Conservation (phyloP, 352 stramenopile genomes). For the Phytophthora chlamydospora region DNA sequence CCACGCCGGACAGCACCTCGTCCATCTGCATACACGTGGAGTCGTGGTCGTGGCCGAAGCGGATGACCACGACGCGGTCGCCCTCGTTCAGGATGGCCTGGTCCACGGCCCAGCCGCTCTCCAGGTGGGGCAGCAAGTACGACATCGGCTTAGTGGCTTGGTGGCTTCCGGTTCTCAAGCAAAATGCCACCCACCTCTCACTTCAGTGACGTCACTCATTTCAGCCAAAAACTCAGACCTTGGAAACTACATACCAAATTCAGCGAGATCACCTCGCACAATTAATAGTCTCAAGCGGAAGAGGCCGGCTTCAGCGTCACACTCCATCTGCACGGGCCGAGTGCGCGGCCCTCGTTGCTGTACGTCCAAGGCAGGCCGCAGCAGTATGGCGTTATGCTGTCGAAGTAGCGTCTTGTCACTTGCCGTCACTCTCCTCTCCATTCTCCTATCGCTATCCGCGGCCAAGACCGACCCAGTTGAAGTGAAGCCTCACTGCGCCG, state of each 20-base stretch:
- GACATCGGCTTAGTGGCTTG: conserved; percentile 69
- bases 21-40: conserved; percentile 99
- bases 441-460: background rate
- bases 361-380: no score
- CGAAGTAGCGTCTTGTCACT: no score
- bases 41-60: conserved; percentile 98
- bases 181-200: conserved; percentile 2
- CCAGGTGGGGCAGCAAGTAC: conserved; percentile 98
- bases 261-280: background rate
- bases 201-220: conserved; percentile 13
- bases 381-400: background rate
- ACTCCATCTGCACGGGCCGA: background rate
- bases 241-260: background rate
- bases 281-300: no score
- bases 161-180: conserved; percentile 7
- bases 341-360: background rate
- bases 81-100: conserved; percentile 98
- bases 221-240: background rate
- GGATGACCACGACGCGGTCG: conserved; percentile 98
- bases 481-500: conserved; percentile 41
- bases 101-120: conserved; percentile 98
- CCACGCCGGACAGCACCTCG: conserved; percentile 94
- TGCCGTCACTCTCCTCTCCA: conserved; percentile 5
- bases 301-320: background rate
- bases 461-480: conserved; percentile 1